Evolutionary conservation across 441 rosid genomes (phyloP).

Genomic region (Rhodomyrtus psidioides): DNA sequence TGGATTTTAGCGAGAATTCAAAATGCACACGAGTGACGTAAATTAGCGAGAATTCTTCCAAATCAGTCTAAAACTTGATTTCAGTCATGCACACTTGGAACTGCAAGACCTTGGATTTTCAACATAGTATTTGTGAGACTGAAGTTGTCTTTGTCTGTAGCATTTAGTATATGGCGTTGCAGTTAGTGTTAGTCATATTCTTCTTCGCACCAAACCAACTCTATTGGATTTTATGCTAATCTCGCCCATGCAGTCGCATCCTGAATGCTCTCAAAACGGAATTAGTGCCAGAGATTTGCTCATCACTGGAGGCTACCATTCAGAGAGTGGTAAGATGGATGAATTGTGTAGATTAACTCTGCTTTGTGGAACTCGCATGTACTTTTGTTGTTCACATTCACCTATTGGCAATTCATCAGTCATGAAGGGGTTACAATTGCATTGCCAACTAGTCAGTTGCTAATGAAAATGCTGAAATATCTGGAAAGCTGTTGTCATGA

Average conservation of each 20-base stretch:
- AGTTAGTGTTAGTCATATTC: not conserved
- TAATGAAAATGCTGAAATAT: not conserved
- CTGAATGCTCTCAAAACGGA: not conserved
- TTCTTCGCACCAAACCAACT: not conserved
- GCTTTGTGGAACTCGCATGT: not conserved
- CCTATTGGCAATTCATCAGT: not conserved
- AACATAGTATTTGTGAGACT: not conserved
- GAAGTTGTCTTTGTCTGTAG: not conserved
- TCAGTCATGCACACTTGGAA: not conserved
- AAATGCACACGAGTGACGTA: not conserved
- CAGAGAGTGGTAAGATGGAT: not conserved
- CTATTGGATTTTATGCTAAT: not conserved
- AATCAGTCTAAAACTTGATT: not conserved
- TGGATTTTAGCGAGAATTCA: too few relatives aligned
- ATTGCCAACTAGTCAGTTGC: not conserved
- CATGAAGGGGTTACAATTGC: not conserved
- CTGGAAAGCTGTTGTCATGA: too few relatives aligned
- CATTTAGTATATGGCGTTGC: not conserved
- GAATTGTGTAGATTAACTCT: not conserved
- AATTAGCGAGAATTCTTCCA: not conserved
- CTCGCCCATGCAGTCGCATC: not conserved
- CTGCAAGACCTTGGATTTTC: not conserved
- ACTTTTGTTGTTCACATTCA: not conserved
- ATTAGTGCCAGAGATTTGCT: not conserved
- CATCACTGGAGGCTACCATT: accelerated